These are phyloP conservation scores for Ichthyophthirius multifiliis DNA, from an alignment of 169 alveolate genomes.

Conservation along the genomic window DNA sequence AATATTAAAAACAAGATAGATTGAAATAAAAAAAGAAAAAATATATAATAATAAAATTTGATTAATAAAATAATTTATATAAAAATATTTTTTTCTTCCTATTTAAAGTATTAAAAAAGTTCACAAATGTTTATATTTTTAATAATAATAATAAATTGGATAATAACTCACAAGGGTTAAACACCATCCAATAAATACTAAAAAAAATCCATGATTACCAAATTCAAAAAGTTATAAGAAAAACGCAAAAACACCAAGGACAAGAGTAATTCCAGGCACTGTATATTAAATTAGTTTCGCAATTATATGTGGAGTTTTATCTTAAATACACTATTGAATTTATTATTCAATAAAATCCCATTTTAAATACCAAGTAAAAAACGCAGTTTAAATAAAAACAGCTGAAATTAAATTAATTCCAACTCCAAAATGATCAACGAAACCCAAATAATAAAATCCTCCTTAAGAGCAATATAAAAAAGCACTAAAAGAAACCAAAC, in stretches of 20 bases:
- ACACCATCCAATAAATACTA: conserved; percentile 31
- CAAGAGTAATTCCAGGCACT: not conserved
- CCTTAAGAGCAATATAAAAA: conserved; percentile 17
- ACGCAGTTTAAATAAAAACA: conserved; percentile 7
- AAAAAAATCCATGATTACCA: not conserved
- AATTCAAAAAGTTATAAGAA: not conserved
- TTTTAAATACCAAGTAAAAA: conserved; percentile 7
- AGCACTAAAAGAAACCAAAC: not conserved
- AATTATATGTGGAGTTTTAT: conserved; percentile 10
- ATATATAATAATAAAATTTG: too few relatives aligned
- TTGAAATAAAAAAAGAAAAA: too few relatives aligned
- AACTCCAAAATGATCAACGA: conserved; percentile 26
- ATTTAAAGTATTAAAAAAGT: too few relatives aligned
- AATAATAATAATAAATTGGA: not conserved
- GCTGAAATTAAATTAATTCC: conserved; percentile 14
- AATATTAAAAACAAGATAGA: too few relatives aligned
- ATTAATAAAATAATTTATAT: too few relatives aligned
- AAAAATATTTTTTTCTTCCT: too few relatives aligned
- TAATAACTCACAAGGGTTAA: conserved; percentile 15
- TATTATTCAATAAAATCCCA: not conserved
- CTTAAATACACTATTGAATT: not conserved
- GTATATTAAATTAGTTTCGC: not conserved
- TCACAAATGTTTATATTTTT: conserved; percentile 9
- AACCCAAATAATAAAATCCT: conserved; percentile 23
- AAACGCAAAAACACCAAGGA: not conserved